A percentile compares a stretch with the other conserved stretches of the same genome.
Evolutionary conservation across 352 stramenopile species (phyloP).

Genomic region (Phytophthora sojae): DNA sequence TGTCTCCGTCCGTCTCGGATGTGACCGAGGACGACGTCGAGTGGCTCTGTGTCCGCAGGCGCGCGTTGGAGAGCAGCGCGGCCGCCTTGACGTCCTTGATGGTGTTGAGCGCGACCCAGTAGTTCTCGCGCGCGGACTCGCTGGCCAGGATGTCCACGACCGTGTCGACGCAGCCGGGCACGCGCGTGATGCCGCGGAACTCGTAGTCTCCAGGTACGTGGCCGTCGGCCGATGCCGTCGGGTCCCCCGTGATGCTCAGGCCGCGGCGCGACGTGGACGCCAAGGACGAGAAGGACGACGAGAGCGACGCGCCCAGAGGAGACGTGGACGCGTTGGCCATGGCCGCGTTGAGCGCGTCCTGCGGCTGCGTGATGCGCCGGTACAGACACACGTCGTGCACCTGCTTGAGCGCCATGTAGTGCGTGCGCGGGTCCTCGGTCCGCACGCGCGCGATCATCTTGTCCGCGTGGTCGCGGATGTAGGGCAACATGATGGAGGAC

Average conservation of each 20-base stretch:
- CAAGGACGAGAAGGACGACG: slow-evolving; percentile 42
- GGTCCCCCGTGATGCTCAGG: slow-evolving; percentile 25
- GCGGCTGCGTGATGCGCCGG: slow-evolving; percentile 43
- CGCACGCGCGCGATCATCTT: slow-evolving; percentile 49
- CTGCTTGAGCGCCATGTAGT: slow-evolving; percentile 65
- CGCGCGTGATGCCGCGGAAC: slow-evolving; percentile 73
- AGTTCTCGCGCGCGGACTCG: slow-evolving; percentile 67
- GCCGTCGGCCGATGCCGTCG: slow-evolving; percentile 1
- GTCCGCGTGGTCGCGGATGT: slow-evolving; percentile 62
- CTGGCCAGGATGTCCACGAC: slow-evolving; percentile 65
- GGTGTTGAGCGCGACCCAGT: slow-evolving; percentile 80
- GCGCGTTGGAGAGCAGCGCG: slow-evolving; percentile 54
- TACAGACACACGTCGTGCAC: slow-evolving; percentile 76
- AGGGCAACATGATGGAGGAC: slow-evolving; percentile 60
- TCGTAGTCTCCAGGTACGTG: slow-evolving; percentile 51
- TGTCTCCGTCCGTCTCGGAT: slow-evolving; percentile 38
- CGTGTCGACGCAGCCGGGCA: slow-evolving; percentile 64
- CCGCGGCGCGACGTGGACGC: slow-evolving; percentile 28
- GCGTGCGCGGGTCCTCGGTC: slow-evolving; percentile 55
- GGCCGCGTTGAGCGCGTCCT: slow-evolving; percentile 23
- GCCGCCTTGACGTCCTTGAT: slow-evolving; percentile 64
- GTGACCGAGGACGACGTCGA: slow-evolving; percentile 42
- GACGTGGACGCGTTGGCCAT: slow-evolving; percentile 17
- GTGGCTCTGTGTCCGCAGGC: slow-evolving; percentile 33
- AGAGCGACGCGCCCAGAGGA: slow-evolving; percentile 15